phyloP scores from a whole-genome alignment of 2,329 filamentous ascomycete species.

The Cytospora leucostoma region DNA sequence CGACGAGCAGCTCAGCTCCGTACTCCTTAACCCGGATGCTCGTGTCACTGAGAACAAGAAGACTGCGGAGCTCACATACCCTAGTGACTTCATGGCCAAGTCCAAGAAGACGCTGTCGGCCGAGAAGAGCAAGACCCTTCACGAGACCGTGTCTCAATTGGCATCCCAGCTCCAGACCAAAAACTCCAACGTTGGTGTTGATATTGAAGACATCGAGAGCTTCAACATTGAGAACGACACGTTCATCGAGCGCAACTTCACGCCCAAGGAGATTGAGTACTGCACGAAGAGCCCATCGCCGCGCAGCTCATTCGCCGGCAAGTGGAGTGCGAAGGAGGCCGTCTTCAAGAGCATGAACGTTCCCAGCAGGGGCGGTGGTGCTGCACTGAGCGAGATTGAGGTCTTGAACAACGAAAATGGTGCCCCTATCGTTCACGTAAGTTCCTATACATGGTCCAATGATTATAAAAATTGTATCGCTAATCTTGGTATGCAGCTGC shows the following conservation, averaged over 20 bases:
- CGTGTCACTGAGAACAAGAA: constrained; percentile 87
- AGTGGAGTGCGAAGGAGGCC: constrained; percentile 97
- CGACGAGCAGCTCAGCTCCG: constrained; percentile 79
- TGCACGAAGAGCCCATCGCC: constrained; percentile 78
- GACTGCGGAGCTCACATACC: constrained; percentile 74
- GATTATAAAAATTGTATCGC: constrained; percentile 29
- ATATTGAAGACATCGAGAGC: constrained; percentile 84
- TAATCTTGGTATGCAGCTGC: constrained; percentile 63
- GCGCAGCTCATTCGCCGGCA: constrained; percentile 88
- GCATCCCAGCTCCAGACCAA: constrained; percentile 64
- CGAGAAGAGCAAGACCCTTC: constrained; percentile 61
- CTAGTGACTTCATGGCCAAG: constrained; percentile 67
- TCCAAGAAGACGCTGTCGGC: constrained; percentile 54
- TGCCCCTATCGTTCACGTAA: constrained; percentile 81
- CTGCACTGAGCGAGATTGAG: constrained; percentile 92
- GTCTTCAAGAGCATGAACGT: constrained; percentile 98
- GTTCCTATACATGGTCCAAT: constrained; percentile 36
- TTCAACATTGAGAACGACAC: constrained; percentile 94
- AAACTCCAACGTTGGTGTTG: constrained; percentile 85
- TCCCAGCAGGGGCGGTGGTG: constrained; percentile 81
- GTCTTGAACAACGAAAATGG: constrained; percentile 79
- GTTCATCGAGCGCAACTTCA: constrained; percentile 95
- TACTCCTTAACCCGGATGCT: constrained; percentile 92
- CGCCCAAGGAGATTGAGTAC: constrained; percentile 78
- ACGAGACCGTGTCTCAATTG: constrained; percentile 75